Evolutionary conservation across 164 flowering plant species (phyloP).

Genomic region (Paratinospora sagittata): DNA sequence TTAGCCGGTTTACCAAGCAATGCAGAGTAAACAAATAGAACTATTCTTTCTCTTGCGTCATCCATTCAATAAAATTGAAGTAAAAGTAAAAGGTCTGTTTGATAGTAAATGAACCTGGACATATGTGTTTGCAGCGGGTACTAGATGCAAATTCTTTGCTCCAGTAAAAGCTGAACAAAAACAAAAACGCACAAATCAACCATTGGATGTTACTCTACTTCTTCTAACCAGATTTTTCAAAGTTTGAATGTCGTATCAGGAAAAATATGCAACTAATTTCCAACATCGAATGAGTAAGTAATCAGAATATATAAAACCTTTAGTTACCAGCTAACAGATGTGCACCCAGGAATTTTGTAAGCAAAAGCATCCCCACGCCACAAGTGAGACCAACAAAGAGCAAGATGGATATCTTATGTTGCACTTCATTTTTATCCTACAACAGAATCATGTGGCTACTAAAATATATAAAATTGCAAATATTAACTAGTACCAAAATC

Average conservation of each 20-base stretch:
- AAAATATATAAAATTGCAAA: too few species aligned
- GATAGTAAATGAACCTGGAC: slow-evolving; percentile 36
- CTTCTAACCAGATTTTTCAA: too few species aligned
- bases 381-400: slow-evolving; percentile 71
- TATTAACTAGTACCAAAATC: too few species aligned
- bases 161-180: slow-evolving; percentile 46
- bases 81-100: not conserved
- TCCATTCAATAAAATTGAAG: not conserved
- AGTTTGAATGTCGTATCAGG: too few species aligned
- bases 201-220: too few species aligned
- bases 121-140: slow-evolving; percentile 51
- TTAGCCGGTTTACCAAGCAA: not conserved
- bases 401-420: slow-evolving; percentile 80
- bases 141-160: slow-evolving; percentile 34
- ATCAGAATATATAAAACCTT: too few species aligned
- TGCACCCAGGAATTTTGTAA: slow-evolving; percentile 58
- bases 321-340: slow-evolving; percentile 68
- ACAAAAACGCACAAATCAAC: not conserved
- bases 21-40: not conserved
- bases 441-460: slow-evolving; percentile 2
- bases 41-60: not conserved
- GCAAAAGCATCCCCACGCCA: slow-evolving; percentile 71
- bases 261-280: too few species aligned
- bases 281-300: too few species aligned
- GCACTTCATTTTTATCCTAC: slow-evolving; percentile 81